Conservation (phyloP, 768 basidiomycete genomes). For the Phylloporus rhodoxanthus region DNA sequence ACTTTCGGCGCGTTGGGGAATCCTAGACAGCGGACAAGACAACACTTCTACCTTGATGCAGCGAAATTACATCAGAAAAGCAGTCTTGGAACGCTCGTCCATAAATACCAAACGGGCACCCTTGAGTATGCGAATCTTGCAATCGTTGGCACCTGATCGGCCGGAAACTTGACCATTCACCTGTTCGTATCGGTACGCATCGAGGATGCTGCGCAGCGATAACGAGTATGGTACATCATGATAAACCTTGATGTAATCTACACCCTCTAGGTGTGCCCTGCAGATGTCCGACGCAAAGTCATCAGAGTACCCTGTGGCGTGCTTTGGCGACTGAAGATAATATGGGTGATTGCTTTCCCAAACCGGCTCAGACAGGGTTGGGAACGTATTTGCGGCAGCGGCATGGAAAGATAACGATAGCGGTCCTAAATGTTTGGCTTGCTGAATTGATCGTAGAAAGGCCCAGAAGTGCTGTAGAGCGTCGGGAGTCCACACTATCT, state of each 20-base stretch:
- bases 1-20: conserved; percentile 17
- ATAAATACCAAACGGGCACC: conserved; percentile 44
- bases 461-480: conserved; percentile 45
- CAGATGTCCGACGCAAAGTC: conserved; percentile 12
- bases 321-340: conserved; percentile 14
- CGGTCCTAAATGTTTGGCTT: conserved; percentile 36
- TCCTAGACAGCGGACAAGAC: conserved; percentile 10
- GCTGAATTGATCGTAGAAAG: conserved; percentile 40
- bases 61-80: conserved; percentile 34
- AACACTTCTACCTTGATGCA: conserved; percentile 15
- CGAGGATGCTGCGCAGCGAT: conserved; percentile 44
- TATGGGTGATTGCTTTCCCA: conserved; percentile 24
- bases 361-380: conserved; percentile 12
- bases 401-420: conserved; percentile 47
- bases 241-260: conserved; percentile 56
- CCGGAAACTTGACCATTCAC: conserved; percentile 7
- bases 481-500: conserved; percentile 43
- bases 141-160: conserved; percentile 25
- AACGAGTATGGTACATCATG: conserved; percentile 48
- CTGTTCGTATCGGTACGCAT: conserved; percentile 41
- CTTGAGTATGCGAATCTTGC: conserved; percentile 42
- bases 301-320: conserved; percentile 4
- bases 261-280: conserved; percentile 23
- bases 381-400: conserved; percentile 15
- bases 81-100: conserved; percentile 43